Evolutionary conservation across 176 grass and related monocot genomes (phyloP).

Genomic region (Eragrostis nindensis): DNA sequence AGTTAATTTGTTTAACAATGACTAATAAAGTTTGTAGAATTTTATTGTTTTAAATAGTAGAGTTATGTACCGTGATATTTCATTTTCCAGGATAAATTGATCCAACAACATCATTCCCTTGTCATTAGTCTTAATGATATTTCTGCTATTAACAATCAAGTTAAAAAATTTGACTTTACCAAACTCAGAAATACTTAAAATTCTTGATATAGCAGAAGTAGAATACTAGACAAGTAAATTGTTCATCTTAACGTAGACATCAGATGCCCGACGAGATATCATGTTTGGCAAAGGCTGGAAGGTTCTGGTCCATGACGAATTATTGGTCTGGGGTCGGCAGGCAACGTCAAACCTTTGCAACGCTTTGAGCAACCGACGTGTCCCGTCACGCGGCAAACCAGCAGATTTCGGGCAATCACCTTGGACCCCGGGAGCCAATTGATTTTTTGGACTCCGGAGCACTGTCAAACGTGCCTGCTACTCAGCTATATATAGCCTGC

Average conservation of each 20-base stretch:
- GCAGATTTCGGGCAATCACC: neutral
- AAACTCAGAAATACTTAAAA: no score
- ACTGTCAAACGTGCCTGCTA: slow-evolving; percentile 2
- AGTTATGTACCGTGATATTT: no score
- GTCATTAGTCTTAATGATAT: no score
- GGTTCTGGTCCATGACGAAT: slow-evolving; percentile 10
- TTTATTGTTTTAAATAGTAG: no score
- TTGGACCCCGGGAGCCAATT: neutral
- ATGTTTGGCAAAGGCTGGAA: neutral
- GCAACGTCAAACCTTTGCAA: neutral
- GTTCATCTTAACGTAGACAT: neutral
- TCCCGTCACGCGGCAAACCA: neutral
- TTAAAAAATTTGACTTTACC: no score
- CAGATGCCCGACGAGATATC: neutral
- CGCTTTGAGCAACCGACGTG: neutral
- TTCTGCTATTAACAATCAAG: no score
- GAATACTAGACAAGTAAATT: neutral
- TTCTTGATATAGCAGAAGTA: no score
- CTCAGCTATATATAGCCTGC: neutral
- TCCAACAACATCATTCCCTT: no score
- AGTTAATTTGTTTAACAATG: no score
- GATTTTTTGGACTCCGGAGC: neutral
- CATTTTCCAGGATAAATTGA: no score
- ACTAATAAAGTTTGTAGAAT: no score
- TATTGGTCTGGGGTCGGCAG: neutral